Percentiles rank a stretch among this genome's conserved stretches.
phyloP scores from a whole-genome alignment of 2,329 filamentous ascomycete genomes.

The Cladosporium oxysporum region DNA sequence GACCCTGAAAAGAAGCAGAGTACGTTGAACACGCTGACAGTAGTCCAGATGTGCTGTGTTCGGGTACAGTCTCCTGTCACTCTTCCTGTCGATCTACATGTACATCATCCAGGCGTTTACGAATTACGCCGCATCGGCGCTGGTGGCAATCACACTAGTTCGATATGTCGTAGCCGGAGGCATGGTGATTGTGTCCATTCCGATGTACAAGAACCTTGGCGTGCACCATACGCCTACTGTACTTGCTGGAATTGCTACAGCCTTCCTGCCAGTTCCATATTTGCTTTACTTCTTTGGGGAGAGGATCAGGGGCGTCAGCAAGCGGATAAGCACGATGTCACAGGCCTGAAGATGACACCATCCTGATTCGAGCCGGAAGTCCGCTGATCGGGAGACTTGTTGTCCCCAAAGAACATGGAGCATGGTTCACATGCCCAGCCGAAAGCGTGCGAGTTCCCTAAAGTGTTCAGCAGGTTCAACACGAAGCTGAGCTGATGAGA shows the following conservation, averaged over 20 bases:
- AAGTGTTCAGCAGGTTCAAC: not conserved
- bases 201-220: constrained; percentile 38
- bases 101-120: constrained; percentile 44
- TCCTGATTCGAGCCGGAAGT: not conserved
- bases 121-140: constrained; percentile 42
- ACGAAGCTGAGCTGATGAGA: not conserved
- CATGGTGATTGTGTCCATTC: constrained; percentile 43
- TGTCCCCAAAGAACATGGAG: not conserved
- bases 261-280: not conserved
- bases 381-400: not conserved
- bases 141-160: constrained; percentile 36
- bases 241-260: not conserved
- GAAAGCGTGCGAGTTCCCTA: not conserved
- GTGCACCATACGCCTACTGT: not conserved
- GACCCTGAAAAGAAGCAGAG: not conserved
- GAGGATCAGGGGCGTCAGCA: not conserved
- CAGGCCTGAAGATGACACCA: not conserved
- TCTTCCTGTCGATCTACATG: constrained; percentile 42
- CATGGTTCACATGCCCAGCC: not conserved
- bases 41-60: constrained; percentile 49
- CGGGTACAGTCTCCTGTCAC: constrained; percentile 48
- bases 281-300: not conserved
- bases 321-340: not conserved
- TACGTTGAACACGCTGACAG: constrained; percentile 41
- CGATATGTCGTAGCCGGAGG: constrained; percentile 40